Base-by-base conservation (phyloP, 192 early-diverging fungal species). In the Pilaira anomala region DNA sequence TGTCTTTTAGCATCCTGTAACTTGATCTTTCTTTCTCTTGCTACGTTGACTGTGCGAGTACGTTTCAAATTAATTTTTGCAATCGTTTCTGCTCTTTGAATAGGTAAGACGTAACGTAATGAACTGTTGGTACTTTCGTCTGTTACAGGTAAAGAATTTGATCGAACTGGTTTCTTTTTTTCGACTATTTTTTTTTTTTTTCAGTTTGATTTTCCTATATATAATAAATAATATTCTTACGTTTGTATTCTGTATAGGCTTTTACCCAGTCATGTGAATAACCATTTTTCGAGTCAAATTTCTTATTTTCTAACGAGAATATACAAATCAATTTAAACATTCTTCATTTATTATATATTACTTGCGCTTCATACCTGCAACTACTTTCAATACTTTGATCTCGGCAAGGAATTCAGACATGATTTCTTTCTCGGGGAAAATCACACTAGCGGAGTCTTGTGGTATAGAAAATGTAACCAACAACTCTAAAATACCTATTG, bases 81-180 rank as follows among this genome's bases (percentile, higher is more conserved):
- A 4, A 69, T 26, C 18, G 67, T 69, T 19, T 69, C 52, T 33
- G 49, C 29, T n/a, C 67, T 52, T 25, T 69, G 60, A 3, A 69
- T 13, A 3, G 67, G 67, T 0, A 69, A 21, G 2, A 69, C 67
- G 56, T 69, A 56, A 25, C 51, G 54, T 16, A 69, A 41, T 9
- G 60, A 39, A 33, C 60, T 60, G 7, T 29, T 13, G 22, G 56
- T 19, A 3, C 8, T 8, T 13, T 41, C 24, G 16, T 25, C 41
- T 16, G 53, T 41, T 1, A 46, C 0, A 13, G 58, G 42, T 18
- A 51, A 12, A 11, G 60, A 46, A 24, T 48, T 63, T 19, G 67
- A 29, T 40, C 50, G 21, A 11, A 41, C 26, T 56, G 39, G 25
- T 36, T 33, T 45, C 12, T 45, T 50, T 22, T 42, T 13, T 22